phyloP scores from a whole-genome alignment of 148 eudicot species.

The Rhododendron simsii region DNA sequence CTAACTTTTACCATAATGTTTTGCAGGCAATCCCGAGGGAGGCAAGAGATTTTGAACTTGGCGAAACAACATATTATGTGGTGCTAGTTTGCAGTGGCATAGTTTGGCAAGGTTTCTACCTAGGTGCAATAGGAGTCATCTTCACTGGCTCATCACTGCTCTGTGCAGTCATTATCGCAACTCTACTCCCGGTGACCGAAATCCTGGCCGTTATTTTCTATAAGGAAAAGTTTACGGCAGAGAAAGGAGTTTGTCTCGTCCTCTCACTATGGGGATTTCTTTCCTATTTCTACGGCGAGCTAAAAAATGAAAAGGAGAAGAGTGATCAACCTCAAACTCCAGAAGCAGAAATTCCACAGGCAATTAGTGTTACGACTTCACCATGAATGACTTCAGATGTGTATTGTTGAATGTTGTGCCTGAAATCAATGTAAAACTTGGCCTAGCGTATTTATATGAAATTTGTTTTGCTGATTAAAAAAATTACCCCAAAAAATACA shows the following conservation, averaged over 20 bases:
- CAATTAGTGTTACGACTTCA: neutral
- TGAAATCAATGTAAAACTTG: neutral
- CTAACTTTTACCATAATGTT: neutral
- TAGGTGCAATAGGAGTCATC: slow-evolving; percentile 46
- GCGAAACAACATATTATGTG: slow-evolving; percentile 22
- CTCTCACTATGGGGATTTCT: slow-evolving; percentile 52
- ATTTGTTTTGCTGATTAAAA: too few relatives aligned
- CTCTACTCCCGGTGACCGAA: slow-evolving; percentile 39
- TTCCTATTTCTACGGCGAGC: slow-evolving; percentile 49
- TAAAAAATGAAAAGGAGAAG: neutral
- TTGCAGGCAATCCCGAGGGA: slow-evolving; percentile 38
- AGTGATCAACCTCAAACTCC: neutral
- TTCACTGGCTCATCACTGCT: slow-evolving; percentile 40
- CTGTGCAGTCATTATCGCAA: slow-evolving; percentile 39
- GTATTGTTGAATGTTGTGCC: neutral
- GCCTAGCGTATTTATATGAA: too few relatives aligned
- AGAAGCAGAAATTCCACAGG: neutral
- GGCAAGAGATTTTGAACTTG: slow-evolving; percentile 29
- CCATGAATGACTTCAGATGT: neutral
- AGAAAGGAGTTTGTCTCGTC: slow-evolving; percentile 40
- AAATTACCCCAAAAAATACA: too few relatives aligned
- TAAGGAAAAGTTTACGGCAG: slow-evolving; percentile 37
- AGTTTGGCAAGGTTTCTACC: slow-evolving; percentile 45
- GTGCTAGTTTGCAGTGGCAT: slow-evolving; percentile 32
- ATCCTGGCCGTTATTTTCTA: slow-evolving; percentile 37